Percentiles rank a stretch among this genome's conserved stretches.
Conservation (phyloP, 305 asterid genomes). For the Plantago lanceolata region DNA sequence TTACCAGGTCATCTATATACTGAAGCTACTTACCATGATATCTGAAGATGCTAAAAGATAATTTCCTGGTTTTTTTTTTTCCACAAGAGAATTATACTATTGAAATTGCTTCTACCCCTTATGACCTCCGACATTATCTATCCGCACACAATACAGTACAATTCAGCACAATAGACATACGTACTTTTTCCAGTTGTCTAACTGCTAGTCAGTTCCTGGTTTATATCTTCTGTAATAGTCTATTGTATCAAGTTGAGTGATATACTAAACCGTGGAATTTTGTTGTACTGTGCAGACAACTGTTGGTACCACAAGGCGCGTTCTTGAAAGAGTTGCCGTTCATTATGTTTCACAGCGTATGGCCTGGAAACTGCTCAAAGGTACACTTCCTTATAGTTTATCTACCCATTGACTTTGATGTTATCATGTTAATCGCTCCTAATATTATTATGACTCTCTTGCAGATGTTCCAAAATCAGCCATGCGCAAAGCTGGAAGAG, state of each 20-base stretch:
- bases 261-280: background rate
- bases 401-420: conserved; percentile 2
- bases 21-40: background rate
- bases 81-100: too few species aligned
- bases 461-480: conserved; percentile 86
- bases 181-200: background rate
- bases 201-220: background rate
- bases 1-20: background rate
- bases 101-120: background rate
- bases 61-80: background rate
- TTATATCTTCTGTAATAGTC: conserved; percentile 2
- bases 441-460: conserved; percentile 3
- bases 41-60: background rate
- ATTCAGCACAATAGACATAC: background rate
- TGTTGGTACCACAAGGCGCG: conserved; percentile 71
- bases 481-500: conserved; percentile 71
- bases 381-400: conserved; percentile 30
- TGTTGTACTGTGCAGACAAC: conserved; percentile 43
- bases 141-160: background rate
- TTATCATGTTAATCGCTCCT: background rate
- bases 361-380: conserved; percentile 97
- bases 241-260: background rate
- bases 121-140: background rate
- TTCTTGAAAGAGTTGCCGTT: conserved; percentile 78
- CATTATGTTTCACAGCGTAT: conserved; percentile 73